Evolutionary conservation across 805 yeast genomes (phyloP).

Genomic region (Saturnispora ahearnii): DNA sequence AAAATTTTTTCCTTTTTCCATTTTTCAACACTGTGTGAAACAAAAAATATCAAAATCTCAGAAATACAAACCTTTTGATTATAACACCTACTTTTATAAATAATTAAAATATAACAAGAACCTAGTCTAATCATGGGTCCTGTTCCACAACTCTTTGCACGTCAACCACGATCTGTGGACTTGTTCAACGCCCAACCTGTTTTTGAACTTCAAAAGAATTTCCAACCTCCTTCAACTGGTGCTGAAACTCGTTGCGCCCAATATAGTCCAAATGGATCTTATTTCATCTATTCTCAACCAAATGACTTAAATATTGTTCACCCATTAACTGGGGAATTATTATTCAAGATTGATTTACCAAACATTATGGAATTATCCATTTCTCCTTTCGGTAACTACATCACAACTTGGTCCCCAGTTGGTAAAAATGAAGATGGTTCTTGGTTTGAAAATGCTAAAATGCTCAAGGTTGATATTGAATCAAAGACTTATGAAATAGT

Average conservation of each 20-base stretch:
- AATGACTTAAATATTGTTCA: slow-evolving; percentile 46
- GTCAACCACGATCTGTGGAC: slow-evolving; percentile 49
- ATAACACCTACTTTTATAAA: not conserved
- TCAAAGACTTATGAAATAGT: slow-evolving; percentile 14
- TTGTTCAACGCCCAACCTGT: slow-evolving; percentile 40
- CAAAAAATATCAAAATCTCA: no score
- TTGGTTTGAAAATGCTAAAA: slow-evolving; percentile 73
- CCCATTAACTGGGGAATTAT: slow-evolving; percentile 41
- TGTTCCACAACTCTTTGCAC: slow-evolving; percentile 25
- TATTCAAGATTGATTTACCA: slow-evolving; percentile 41
- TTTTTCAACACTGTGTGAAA: no score
- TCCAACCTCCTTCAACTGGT: slow-evolving; percentile 21
- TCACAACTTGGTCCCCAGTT: slow-evolving; percentile 89
- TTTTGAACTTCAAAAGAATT: slow-evolving; percentile 25
- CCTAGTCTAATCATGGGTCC: slow-evolving; percentile 5
- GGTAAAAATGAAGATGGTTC: slow-evolving; percentile 49
- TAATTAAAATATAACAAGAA: slow-evolving; percentile 8
- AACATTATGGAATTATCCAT: slow-evolving; percentile 79
- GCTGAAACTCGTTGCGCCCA: slow-evolving; percentile 51
- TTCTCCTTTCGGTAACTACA: slow-evolving; percentile 77
- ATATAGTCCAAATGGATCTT: slow-evolving; percentile 60
- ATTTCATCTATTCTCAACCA: slow-evolving; percentile 68
- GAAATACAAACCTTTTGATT: no score
- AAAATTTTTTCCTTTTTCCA: no score
- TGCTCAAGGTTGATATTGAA: slow-evolving; percentile 48